These are phyloP conservation scores for Candida namnaoensis DNA, from an alignment of 805 yeast genomes.

Conservation along the genomic window DNA sequence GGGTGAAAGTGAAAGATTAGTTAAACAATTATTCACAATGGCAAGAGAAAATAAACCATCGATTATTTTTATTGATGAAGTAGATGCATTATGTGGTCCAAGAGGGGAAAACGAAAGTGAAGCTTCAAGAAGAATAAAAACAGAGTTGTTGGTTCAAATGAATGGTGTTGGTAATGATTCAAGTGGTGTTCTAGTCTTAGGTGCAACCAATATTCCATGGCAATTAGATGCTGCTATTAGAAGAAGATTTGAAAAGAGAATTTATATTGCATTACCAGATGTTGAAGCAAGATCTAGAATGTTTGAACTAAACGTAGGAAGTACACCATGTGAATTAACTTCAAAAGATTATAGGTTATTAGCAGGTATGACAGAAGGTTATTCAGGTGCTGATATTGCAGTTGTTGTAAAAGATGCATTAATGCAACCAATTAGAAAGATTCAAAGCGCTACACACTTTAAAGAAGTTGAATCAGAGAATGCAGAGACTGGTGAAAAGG, in stretches of 20 bases:
- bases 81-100: constrained; percentile 96
- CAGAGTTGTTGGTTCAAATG: constrained; percentile 95
- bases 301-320: constrained; percentile 91
- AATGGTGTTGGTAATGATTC: constrained; percentile 97
- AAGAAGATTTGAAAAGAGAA: constrained; percentile 92
- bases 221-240: constrained; percentile 96
- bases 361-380: constrained; percentile 94
- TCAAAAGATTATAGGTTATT: constrained; percentile 67
- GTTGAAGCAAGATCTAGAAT: constrained; percentile 84
- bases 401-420: constrained; percentile 95
- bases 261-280: constrained; percentile 92
- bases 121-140: constrained; percentile 91
- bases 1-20: constrained; percentile 97
- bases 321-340: constrained; percentile 73
- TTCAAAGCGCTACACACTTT: constrained; percentile 95
- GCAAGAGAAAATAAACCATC: constrained; percentile 95
- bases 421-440: constrained; percentile 95
- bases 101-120: constrained; percentile 98
- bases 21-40: constrained; percentile 89
- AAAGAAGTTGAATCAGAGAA: constrained; percentile 40
- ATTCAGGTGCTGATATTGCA: constrained; percentile 95
- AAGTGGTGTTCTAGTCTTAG: constrained; percentile 84
- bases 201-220: constrained; percentile 99
- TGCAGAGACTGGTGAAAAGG: constrained; percentile 18
- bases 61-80: constrained; percentile 95